Conservation (phyloP, 108 stramenopile species). For the Stephanodiscus triporus region DNA sequence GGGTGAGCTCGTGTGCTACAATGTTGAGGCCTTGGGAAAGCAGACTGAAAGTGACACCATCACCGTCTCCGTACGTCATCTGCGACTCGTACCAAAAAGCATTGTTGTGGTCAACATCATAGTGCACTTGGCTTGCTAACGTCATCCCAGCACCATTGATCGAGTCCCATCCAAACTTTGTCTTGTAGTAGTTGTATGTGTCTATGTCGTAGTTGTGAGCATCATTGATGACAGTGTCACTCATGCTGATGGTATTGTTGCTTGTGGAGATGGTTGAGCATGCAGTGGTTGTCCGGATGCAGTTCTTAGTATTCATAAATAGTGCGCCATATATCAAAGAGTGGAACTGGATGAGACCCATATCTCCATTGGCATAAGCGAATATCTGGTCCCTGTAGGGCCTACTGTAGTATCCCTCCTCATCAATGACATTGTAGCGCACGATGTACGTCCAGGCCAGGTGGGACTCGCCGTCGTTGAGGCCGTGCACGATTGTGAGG, state of each 20-base stretch:
- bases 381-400: conserved; percentile 5
- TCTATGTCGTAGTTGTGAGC: not conserved
- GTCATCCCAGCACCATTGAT: not conserved
- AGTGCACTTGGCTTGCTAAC: not conserved
- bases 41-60: conserved; percentile 2
- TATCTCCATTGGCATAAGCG: not conserved
- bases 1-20: conserved; percentile 11
- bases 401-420: not conserved
- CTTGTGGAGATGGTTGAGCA: not conserved
- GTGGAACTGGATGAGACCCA: conserved; percentile 1
- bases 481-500: conserved; percentile 5
- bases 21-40: not conserved
- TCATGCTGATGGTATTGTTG: not conserved
- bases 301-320: not conserved
- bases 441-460: conserved; percentile 2
- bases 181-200: not conserved
- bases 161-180: conserved; percentile 4
- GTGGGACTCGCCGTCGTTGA: conserved; percentile 8
- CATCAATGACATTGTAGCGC: conserved; percentile 1
- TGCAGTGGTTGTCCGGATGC: not conserved
- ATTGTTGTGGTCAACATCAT: conserved; percentile 3
- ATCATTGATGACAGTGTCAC: not conserved
- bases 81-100: conserved; percentile 2
- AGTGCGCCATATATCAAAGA: not conserved
- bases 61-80: conserved; percentile 10